Base-by-base conservation (phyloP, 768 basidiomycete genomes). In the Rhodotorula babjevae region DNA sequence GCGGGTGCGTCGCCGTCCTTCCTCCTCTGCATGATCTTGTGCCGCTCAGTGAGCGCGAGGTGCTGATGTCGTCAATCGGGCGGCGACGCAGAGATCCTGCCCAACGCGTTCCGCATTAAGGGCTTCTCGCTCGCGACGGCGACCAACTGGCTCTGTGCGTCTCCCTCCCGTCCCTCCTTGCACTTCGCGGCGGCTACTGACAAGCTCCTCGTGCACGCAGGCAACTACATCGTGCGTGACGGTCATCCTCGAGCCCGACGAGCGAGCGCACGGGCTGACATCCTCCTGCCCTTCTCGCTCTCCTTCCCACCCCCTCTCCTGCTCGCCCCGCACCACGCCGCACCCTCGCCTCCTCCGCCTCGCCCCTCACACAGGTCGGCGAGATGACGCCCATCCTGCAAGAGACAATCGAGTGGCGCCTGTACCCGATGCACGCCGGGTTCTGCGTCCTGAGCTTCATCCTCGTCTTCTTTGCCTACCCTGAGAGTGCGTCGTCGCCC, bases 111-210 rank as follows among this genome's bases (percentile, higher is more conserved):
- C 77, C 87, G 95, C 52, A 93, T 92, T 19, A 96, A 96, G 82
- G 94, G 93, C n/a, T 93, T 96, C 33, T 94, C 92, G 14, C 78
- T 96, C 47, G 95, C 92, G 0, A 96, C 94, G 10, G 92, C 92
- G 23, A 94, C 91, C 19, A 78, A 78, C 53, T 78, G 77, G 15
- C 42, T 49, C 67, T 27, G 82, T 82, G 57, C 75, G 81, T 75
- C 46, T 25, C 12, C 23, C 33, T 40, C 49, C 11, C 23, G 23
- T n/a, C 6, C 6, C 6, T 50, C 23, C 1, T 25, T n/a, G 11
- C 3, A 0, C 23, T n/a, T 67, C 44, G 55, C n/a, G 44, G 19
- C 27, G 14, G 18, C 0, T 29, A 11, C 53, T 55, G 53, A 55
- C 53, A 4, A 27, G 14, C 8, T 15, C 5, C 5, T 5, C 16